Conservation (phyloP, 768 basidiomycete genomes). For the Suillus hirtellus region DNA sequence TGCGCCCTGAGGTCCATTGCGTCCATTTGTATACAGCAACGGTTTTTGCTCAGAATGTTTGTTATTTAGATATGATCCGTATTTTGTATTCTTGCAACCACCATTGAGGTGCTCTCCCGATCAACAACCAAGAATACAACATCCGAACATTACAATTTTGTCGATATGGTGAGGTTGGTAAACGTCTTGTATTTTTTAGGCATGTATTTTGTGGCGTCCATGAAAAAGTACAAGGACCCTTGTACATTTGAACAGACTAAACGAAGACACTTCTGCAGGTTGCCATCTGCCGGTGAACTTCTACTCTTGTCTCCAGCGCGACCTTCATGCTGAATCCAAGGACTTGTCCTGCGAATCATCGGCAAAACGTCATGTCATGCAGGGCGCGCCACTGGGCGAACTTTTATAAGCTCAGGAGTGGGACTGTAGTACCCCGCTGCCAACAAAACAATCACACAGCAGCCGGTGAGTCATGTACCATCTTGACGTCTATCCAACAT, state of each 20-base stretch:
- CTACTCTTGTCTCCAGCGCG: constrained; percentile 22
- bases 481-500: constrained; percentile 6
- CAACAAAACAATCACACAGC: constrained; percentile 25
- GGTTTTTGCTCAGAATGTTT: constrained; percentile 4
- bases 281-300: constrained; percentile 4
- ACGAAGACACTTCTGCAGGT: constrained; percentile 2
- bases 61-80: constrained; percentile 2
- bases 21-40: background rate
- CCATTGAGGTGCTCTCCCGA: background rate
- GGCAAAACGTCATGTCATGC: constrained; percentile 9
- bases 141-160: background rate
- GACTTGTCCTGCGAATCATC: constrained; percentile 27
- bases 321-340: constrained; percentile 16
- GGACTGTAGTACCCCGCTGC: constrained; percentile 20
- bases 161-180: background rate
- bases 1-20: constrained; percentile 1
- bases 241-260: constrained; percentile 16
- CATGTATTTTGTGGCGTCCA: background rate
- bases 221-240: constrained; percentile 26
- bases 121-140: background rate
- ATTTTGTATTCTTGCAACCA: background rate
- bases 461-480: constrained; percentile 25
- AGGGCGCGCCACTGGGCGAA: constrained; percentile 11
- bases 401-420: constrained; percentile 27
- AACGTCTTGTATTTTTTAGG: constrained; percentile 1